These are phyloP conservation scores for Ceratobasidium sp. DNA, from an alignment of 1,284 basidiomycete species.

Conservation along the genomic window DNA sequence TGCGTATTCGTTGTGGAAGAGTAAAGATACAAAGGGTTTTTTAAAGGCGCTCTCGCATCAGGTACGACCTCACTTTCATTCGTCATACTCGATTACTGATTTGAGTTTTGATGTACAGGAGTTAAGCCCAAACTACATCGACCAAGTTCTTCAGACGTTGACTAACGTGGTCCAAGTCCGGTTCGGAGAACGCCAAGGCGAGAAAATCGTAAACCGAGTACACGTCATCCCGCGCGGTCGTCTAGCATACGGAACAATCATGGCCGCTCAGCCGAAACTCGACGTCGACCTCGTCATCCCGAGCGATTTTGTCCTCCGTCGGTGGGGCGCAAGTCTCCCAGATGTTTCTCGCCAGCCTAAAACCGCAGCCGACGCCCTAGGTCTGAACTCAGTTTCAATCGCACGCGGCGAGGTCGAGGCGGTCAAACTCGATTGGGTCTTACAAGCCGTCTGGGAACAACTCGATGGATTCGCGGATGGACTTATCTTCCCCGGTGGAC, in stretches of 20 bases:
- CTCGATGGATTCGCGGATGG: constrained; percentile 21
- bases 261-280: constrained; percentile 9
- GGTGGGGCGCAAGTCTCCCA: background rate
- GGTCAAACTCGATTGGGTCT: background rate
- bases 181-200: constrained; percentile 26
- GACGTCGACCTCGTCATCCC: constrained; percentile 38
- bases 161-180: constrained; percentile 30
- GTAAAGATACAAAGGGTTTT: too few species aligned
- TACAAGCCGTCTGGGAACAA: constrained; percentile 31
- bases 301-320: constrained; percentile 26
- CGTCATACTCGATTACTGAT: background rate
- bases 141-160: constrained; percentile 5
- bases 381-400: constrained; percentile 8
- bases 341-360: background rate
- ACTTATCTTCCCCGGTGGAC: constrained; percentile 41
- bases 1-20: background rate
- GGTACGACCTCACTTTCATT: background rate
- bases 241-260: background rate
- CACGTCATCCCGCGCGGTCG: constrained; percentile 27
- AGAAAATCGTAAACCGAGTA: constrained; percentile 25
- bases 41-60: constrained; percentile 7
- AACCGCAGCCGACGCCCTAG: constrained; percentile 17
- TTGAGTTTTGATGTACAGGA: background rate
- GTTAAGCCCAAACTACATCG: background rate
- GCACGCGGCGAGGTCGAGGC: constrained; percentile 12